Evolutionary conservation across 1,284 basidiomycete species (phyloP).

Genomic region (Hypsizygus ulmarius): DNA sequence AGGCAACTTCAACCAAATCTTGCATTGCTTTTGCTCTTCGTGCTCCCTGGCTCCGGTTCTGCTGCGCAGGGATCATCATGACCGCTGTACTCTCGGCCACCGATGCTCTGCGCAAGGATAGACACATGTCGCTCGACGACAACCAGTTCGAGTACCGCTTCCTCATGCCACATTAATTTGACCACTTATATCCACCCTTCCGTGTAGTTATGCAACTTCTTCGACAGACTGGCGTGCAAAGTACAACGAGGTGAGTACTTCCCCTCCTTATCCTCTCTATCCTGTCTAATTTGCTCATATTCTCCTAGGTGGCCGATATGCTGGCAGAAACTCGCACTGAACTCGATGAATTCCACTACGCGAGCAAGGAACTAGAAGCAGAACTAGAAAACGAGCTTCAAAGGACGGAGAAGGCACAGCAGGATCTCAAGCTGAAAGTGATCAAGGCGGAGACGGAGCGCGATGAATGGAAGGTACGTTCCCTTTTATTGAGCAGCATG

Average conservation of each 20-base stretch:
- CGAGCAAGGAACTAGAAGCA: conserved; percentile 90
- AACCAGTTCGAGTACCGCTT: conserved; percentile 52
- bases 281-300: conserved; percentile 7
- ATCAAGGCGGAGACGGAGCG: conserved; percentile 75
- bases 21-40: conserved; percentile 12
- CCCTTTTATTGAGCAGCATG: not conserved
- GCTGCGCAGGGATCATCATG: conserved; percentile 39
- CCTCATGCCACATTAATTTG: conserved; percentile 11
- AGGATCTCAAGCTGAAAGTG: conserved; percentile 76
- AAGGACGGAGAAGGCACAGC: conserved; percentile 82
- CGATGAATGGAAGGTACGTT: conserved; percentile 88
- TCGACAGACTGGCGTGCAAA: conserved; percentile 77
- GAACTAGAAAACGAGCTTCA: conserved; percentile 89
- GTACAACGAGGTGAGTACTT: conserved; percentile 61
- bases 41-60: conserved; percentile 26
- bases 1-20: conserved; percentile 6
- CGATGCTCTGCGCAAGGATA: conserved; percentile 57
- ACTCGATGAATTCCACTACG: conserved; percentile 88
- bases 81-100: conserved; percentile 62
- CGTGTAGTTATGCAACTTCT: conserved; percentile 48
- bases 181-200: conserved; percentile 13
- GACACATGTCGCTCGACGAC: conserved; percentile 62
- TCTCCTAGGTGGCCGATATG: conserved; percentile 67
- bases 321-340: conserved; percentile 82
- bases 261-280: conserved; percentile 1